phyloP scores from a whole-genome alignment of 2,329 filamentous ascomycete genomes.

The Acrodontium crateriforme region DNA sequence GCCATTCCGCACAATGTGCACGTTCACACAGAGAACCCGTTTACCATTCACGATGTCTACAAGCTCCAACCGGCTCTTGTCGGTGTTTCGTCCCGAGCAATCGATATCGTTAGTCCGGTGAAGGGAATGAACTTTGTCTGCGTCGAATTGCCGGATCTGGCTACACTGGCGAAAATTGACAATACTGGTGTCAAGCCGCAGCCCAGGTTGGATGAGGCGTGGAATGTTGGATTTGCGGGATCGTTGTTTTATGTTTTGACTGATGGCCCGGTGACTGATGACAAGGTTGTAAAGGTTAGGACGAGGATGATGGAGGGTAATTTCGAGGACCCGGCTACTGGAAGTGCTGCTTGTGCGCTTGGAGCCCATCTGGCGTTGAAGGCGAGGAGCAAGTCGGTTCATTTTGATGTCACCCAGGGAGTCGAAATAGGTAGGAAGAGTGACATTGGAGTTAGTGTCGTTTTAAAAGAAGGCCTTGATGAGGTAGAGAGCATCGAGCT shows the following conservation, averaged over 20 bases:
- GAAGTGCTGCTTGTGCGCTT: conserved; percentile 36
- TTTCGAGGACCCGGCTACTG: conserved; percentile 37
- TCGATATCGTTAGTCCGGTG: conserved; percentile 40
- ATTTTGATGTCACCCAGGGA: conserved; percentile 34
- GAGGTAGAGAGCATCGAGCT: conserved; percentile 29
- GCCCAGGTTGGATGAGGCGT: conserved; percentile 30
- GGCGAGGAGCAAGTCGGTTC: conserved; percentile 18
- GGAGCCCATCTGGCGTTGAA: conserved; percentile 31
- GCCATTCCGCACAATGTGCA: conserved; percentile 55
- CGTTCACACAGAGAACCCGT: conserved; percentile 34
- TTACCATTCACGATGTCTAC: conserved; percentile 20
- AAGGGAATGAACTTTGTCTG: conserved; percentile 63
- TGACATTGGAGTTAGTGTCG: conserved; percentile 34
- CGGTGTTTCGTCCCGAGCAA: conserved; percentile 4
- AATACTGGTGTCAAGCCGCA: conserved; percentile 18
- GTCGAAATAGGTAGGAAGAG: conserved; percentile 39
- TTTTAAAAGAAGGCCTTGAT: conserved; percentile 22
- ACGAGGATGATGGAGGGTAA: conserved; percentile 46
- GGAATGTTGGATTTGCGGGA: conserved; percentile 40
- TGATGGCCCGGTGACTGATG: conserved; percentile 17
- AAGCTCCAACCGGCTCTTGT: conserved; percentile 25
- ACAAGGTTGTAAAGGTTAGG: conserved; percentile 26
- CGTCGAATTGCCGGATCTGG: conserved; percentile 45
- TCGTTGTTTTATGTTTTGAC: conserved; percentile 45
- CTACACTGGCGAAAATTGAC: conserved; percentile 38